Evolutionary conservation across 176 grass and related monocot species (phyloP).

Genomic region (Musa acuminata): DNA sequence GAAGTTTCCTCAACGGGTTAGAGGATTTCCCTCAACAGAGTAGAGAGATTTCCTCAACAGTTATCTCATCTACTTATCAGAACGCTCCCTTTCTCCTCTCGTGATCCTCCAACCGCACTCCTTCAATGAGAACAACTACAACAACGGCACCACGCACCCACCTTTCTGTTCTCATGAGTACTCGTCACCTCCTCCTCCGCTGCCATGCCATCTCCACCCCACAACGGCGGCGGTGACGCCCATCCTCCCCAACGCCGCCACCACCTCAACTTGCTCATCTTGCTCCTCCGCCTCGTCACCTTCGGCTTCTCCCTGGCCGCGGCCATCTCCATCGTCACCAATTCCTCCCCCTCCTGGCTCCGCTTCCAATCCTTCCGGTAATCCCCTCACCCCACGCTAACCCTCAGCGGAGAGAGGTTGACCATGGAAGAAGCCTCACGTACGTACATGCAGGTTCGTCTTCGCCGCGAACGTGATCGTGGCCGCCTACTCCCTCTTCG

Average conservation of each 20-base stretch:
- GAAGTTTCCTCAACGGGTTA: no score
- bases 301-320: slow-evolving; percentile 14
- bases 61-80: no score
- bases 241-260: neutral
- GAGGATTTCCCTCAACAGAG: no score
- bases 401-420: neutral
- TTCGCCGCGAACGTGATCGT: slow-evolving; percentile 16
- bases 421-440: no score
- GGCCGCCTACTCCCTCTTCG: slow-evolving; percentile 10
- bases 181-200: neutral
- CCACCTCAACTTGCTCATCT: neutral
- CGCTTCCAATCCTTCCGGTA: slow-evolving; percentile 12
- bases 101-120: neutral
- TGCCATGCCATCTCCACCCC: neutral
- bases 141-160: no score
- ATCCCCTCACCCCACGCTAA: no score
- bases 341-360: slow-evolving; percentile 17
- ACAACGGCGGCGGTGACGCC: neutral
- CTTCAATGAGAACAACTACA: no score
- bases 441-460: neutral
- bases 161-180: no score
- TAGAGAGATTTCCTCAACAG: no score
- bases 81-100: neutral
- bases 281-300: slow-evolving; percentile 15
- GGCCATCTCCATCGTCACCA: slow-evolving; percentile 15